These are phyloP conservation scores for Avicennia marina DNA, from an alignment of 257 asterid genomes.

Conservation along the genomic window DNA sequence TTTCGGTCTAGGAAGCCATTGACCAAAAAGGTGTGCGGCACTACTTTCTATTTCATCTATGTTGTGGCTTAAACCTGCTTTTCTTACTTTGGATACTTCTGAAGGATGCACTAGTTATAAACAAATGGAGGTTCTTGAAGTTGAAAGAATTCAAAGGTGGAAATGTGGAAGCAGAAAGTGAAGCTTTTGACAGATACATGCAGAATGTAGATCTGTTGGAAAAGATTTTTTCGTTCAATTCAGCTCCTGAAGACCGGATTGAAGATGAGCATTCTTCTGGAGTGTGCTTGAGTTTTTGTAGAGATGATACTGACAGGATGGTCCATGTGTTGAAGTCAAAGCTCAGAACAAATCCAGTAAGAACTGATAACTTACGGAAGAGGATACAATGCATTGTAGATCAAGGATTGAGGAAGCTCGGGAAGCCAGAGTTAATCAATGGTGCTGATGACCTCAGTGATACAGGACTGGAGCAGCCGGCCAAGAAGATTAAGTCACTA, in stretches of 20 bases:
- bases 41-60: constrained; percentile 2
- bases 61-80: constrained; percentile 3
- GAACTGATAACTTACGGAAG: constrained; percentile 62
- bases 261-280: constrained; percentile 33
- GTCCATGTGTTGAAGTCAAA: constrained; percentile 47
- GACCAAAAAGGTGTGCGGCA: constrained; percentile 63
- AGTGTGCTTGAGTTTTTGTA: constrained; percentile 24
- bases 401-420: constrained; percentile 57
- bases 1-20: constrained; percentile 71
- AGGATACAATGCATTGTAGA: constrained; percentile 67
- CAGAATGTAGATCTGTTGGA: constrained; percentile 62
- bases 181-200: constrained; percentile 81
- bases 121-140: constrained; percentile 90
- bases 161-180: constrained; percentile 64
- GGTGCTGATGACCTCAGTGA: constrained; percentile 35
- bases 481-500: constrained; percentile 49
- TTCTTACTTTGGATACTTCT: constrained; percentile 11
- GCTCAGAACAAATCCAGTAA: constrained; percentile 56
- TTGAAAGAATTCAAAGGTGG: constrained; percentile 71
- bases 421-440: constrained; percentile 33
- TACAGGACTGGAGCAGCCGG: constrained; percentile 30
- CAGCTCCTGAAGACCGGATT: constrained; percentile 32
- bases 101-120: constrained; percentile 83
- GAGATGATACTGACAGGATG: constrained; percentile 31
- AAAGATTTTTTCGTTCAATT: constrained; percentile 61